phyloP scores from a whole-genome alignment of 2,329 filamentous ascomycete species.

The Neofusicoccum parvum region DNA sequence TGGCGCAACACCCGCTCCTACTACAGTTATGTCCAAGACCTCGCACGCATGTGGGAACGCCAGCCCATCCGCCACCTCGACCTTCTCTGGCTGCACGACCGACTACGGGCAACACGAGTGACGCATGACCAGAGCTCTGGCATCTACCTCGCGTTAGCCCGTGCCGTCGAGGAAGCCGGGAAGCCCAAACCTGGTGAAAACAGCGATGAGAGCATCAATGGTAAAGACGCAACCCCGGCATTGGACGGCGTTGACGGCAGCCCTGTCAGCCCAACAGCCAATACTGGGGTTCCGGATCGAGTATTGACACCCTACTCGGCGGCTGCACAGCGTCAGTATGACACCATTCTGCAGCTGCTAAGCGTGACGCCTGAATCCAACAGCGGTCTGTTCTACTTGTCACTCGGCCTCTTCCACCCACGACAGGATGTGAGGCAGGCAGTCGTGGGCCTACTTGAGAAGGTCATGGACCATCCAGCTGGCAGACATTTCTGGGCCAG shows the following conservation, averaged over 20 bases:
- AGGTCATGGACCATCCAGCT: constrained; percentile 83
- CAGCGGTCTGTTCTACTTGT: constrained; percentile 87
- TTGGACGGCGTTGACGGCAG: constrained; percentile 26
- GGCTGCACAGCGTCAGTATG: constrained; percentile 35
- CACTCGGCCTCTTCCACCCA: constrained; percentile 89
- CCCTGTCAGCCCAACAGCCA: constrained; percentile 4
- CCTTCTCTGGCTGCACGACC: constrained; percentile 89
- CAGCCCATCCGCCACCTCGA: constrained; percentile 78
- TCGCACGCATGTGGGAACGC: constrained; percentile 40
- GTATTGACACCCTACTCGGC: not conserved
- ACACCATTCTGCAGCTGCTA: constrained; percentile 62
- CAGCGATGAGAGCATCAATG: constrained; percentile 16
- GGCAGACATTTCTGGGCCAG: constrained; percentile 91
- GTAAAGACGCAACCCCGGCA: constrained; percentile 24
- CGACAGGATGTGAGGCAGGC: constrained; percentile 75
- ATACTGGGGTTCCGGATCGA: not conserved
- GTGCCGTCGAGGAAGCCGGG: constrained; percentile 62
- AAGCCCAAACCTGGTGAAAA: constrained; percentile 17
- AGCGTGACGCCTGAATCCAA: constrained; percentile 82
- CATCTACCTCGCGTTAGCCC: constrained; percentile 80
- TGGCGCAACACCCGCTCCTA: constrained; percentile 97
- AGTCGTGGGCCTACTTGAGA: constrained; percentile 77
- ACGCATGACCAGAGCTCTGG: constrained; percentile 74
- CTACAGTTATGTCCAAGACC: constrained; percentile 82
- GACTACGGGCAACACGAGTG: constrained; percentile 79